phyloP scores from a whole-genome alignment of 2,329 filamentous ascomycete species.

The Lachnellula cervina region DNA sequence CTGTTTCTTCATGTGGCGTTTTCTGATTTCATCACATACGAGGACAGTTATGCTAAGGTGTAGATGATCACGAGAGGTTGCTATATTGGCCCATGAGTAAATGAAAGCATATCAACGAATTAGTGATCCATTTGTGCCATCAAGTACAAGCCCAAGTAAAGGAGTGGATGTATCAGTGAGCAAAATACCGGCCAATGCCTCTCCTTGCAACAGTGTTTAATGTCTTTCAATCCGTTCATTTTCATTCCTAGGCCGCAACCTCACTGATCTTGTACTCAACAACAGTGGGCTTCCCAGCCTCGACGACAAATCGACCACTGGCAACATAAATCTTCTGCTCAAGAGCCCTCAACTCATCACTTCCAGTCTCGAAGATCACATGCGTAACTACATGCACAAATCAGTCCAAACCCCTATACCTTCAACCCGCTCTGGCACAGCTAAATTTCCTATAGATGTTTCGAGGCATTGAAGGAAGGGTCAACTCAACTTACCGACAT shows the following conservation, averaged over 20 bases:
- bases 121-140: background rate
- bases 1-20: constrained; percentile 17
- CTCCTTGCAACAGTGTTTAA: background rate
- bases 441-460: background rate
- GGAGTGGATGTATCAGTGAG: background rate
- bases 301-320: constrained; percentile 38
- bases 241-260: constrained; percentile 21
- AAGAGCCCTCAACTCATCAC: constrained; percentile 32
- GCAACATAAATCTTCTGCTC: constrained; percentile 39
- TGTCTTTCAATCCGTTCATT: background rate
- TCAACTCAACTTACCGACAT: constrained; percentile 35
- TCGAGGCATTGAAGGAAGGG: background rate
- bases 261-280: constrained; percentile 43
- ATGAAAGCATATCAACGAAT: background rate
- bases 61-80: background rate
- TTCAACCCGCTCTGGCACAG: background rate
- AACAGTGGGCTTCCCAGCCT: constrained; percentile 31
- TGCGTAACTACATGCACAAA: constrained; percentile 30
- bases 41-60: background rate
- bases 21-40: constrained; percentile 12
- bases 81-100: background rate
- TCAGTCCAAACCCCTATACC: constrained; percentile 2
- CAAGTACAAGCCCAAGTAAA: background rate
- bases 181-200: background rate
- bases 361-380: constrained; percentile 37